Conservation (phyloP, 1,139 yeast species). For the Protomyces inouyei region DNA sequence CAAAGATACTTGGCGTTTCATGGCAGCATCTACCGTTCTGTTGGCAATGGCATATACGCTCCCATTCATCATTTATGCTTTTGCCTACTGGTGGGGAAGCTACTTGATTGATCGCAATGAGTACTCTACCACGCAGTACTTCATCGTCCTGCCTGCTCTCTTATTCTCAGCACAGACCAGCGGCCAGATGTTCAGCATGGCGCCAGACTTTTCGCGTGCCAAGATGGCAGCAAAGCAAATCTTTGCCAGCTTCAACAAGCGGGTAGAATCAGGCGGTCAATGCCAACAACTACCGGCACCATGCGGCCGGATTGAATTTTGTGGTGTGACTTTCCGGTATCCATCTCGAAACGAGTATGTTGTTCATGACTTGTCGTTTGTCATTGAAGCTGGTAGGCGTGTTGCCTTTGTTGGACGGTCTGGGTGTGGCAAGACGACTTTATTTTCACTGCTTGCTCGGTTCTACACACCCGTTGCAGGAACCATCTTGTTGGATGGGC, state of each 20-base stretch:
- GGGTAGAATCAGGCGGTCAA: neutral
- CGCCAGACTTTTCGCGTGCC: conserved; percentile 55
- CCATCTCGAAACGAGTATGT: neutral
- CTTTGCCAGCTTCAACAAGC: neutral
- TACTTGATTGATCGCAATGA: conserved; percentile 31
- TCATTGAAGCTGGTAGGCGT: conserved; percentile 72
- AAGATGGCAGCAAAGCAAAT: conserved; percentile 52
- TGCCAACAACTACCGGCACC: neutral
- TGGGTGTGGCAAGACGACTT: conserved; percentile 93
- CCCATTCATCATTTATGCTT: conserved; percentile 34
- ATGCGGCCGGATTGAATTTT: neutral
- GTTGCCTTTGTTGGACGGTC: conserved; percentile 94
- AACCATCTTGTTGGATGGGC: conserved; percentile 58
- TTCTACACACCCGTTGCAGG: conserved; percentile 77
- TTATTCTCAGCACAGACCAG: conserved; percentile 39
- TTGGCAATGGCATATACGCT: conserved; percentile 35
- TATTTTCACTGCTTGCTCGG: conserved; percentile 61
- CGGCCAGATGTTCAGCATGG: conserved; percentile 48
- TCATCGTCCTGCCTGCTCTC: conserved; percentile 50
- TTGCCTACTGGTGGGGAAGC: conserved; percentile 36
- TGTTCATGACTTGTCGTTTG: conserved; percentile 49
- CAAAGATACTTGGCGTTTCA: conserved; percentile 36
- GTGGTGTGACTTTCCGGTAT: neutral
- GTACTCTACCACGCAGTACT: conserved; percentile 37
- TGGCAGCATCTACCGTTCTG: conserved; percentile 13